phyloP scores from a whole-genome alignment of 805 yeast genomes.

The Starmerella powellii region DNA sequence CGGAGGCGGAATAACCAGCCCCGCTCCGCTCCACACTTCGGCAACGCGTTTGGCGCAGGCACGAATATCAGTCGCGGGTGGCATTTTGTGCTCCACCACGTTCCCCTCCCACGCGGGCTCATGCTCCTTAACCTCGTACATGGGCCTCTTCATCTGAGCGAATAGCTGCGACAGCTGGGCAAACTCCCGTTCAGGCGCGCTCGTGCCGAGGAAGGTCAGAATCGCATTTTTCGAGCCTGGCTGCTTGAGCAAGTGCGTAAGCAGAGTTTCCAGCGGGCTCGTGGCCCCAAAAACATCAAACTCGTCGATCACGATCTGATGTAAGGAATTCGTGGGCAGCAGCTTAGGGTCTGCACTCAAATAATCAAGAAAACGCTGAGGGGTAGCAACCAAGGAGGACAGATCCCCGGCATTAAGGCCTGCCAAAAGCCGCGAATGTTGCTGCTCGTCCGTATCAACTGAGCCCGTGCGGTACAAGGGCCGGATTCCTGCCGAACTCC shows the following conservation, averaged over 20 bases:
- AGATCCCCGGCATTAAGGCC: slow-evolving; percentile 20
- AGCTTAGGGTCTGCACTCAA: slow-evolving; percentile 26
- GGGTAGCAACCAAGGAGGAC: slow-evolving; percentile 41
- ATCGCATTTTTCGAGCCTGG: slow-evolving; percentile 5
- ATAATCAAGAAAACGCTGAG: slow-evolving; percentile 41
- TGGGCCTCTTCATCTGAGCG: background rate
- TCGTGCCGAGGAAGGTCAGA: slow-evolving; percentile 11
- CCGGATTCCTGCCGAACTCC: background rate
- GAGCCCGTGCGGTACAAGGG: slow-evolving; percentile 24
- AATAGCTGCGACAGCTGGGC: slow-evolving; percentile 9
- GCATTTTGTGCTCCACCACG: background rate
- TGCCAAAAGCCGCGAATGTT: slow-evolving; percentile 18
- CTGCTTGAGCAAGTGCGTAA: slow-evolving; percentile 16
- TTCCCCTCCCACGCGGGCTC: slow-evolving; percentile 5
- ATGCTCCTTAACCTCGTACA: slow-evolving; percentile 11
- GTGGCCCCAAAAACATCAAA: slow-evolving; percentile 20
- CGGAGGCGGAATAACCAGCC: slow-evolving; percentile 14
- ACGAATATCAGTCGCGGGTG: background rate
- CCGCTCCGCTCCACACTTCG: slow-evolving; percentile 14
- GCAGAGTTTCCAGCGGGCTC: slow-evolving; percentile 21
- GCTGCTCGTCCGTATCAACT: slow-evolving; percentile 20
- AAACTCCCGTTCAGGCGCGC: slow-evolving; percentile 2
- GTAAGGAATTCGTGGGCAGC: slow-evolving; percentile 14
- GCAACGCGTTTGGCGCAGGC: background rate
- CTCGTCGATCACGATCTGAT: slow-evolving; percentile 26